Evolutionary conservation across 2,329 filamentous ascomycete species (phyloP), one percentile per base, ranked within the genome.

Genomic region (Grosmannia serpens): DNA sequence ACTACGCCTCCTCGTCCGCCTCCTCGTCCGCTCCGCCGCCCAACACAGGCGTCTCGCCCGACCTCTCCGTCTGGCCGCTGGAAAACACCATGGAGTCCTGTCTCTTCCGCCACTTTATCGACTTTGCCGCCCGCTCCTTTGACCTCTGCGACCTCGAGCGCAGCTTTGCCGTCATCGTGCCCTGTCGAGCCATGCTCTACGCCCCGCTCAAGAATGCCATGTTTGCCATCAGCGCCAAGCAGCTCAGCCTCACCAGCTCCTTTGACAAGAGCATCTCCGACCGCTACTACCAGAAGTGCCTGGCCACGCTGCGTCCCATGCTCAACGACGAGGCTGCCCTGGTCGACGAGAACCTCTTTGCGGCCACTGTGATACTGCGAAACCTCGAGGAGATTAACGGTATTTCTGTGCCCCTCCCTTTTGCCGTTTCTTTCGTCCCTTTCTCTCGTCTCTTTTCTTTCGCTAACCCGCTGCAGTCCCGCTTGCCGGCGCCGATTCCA

Each of bases 261-360:
- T 41, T 51, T 11, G 57, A 59, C 27, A 8, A 17, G 6, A 26
- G 5, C 31, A 20, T 59, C 3, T 31, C 58, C 4, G 53, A 56
- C 33, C 46, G 29, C 4, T 59, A 56, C 38, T 55, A 59, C 24
- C 53, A 55, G 26, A 15, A 35, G 6, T 52, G 53, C 20, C 33
- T 59, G 8, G n/a, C 8, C 4, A 24, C 49, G 8, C 26, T 59
- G 7, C 31, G 53, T 20, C 58, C 53, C 8, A 56, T 59, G 31
- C 53, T 59, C 4, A 47, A 6, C 46, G 53, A 59, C 38, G 53
- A 55, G 26, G 35, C 35, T 10, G 46, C 58, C 9, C 17, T 56
- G 20, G 27, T 59, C 15, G 58, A 59, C 49, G 58, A 59, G 47
- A 55, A 55, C 27, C 24, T 59, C 17, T 59, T 51, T 53, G 58